Base-by-base conservation (phyloP, 306 rosid genomes). In the Vigna angularis region DNA sequence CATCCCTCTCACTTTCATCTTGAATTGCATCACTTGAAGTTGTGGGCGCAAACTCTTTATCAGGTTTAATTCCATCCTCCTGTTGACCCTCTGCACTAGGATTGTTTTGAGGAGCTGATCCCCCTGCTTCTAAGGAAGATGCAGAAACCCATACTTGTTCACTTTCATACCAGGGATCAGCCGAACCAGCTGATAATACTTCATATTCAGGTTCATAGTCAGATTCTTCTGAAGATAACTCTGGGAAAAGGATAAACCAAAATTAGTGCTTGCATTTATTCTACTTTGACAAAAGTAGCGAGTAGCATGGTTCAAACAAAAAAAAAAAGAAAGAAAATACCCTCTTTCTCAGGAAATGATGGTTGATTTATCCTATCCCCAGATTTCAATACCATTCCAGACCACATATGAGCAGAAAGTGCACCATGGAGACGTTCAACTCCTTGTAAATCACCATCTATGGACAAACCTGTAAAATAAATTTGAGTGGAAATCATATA, bases 321-420 rank as follows among this genome's bases (percentile, higher is more conserved):
- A 44, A 6, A 18, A 36, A 66, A 0, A 67, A 16, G 73, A 58
- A 52, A 32, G 22, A 56, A 64, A 50, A 71, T 47, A 94, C 98
- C 98, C 88, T 90, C 95, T 79, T 78, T 80, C 85, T 81, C 82
- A 8, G 92, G 90, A 50, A 89, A 83, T n/a, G 89, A 85, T 47
- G 96, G 92, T 57, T 80, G 87, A 16, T 75, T 81, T 77, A 94
- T 88, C 79, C 83, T 90, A 69, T 88, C 87, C 30, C 97, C 98
- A 20, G 96, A 88, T 79, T 94, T 94, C 49, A 94, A 82, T 72
- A 89, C 72, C 97, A 94, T 94, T 82, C 98, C 97, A 72, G 98
- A 90, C 98, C 97, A 94, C 92, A 92, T 88, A 83, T 94, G 90
- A 78, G 98, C 97, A 53, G 92, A 87, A 78, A 92, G 97, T 80